A percentile compares a stretch with the other conserved stretches of the same genome.
Evolutionary conservation across 306 rosid genomes (phyloP).

Genomic region (Lathyrus oleraceus): DNA sequence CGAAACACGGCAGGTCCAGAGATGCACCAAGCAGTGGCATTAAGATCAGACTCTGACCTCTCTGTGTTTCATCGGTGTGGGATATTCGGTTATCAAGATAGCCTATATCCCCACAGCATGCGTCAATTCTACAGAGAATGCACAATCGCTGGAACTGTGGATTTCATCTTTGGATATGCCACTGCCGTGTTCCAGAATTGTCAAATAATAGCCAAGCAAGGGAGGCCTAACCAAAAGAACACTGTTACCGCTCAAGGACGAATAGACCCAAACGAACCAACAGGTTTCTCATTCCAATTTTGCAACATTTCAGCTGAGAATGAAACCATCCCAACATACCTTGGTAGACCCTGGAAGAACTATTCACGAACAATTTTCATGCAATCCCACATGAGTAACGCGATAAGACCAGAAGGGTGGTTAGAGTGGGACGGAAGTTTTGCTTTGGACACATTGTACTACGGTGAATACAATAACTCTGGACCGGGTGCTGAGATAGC

Average conservation of each 20-base stretch:
- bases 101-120: constrained; percentile 82
- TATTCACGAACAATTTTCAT: constrained; percentile 70
- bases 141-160: constrained; percentile 69
- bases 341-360: constrained; percentile 83
- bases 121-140: constrained; percentile 88
- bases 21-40: constrained; percentile 88
- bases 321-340: constrained; percentile 50
- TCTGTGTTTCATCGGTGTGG: constrained; percentile 69
- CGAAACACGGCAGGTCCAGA: constrained; percentile 80
- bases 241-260: constrained; percentile 86
- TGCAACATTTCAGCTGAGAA: constrained; percentile 69
- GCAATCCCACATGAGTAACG: constrained; percentile 52
- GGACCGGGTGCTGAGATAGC: constrained; percentile 59
- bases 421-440: constrained; percentile 63
- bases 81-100: constrained; percentile 71
- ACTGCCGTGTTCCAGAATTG: constrained; percentile 73
- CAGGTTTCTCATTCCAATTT: constrained; percentile 81
- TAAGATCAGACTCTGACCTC: constrained; percentile 76
- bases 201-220: constrained; percentile 49
- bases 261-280: constrained; percentile 60
- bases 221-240: constrained; percentile 71
- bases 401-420: constrained; percentile 74
- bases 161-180: constrained; percentile 82
- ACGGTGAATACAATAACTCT: constrained; percentile 68
- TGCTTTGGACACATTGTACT: constrained; percentile 59